phyloP scores from a whole-genome alignment of 768 basidiomycete species.

The Lactifluus rugatus region DNA sequence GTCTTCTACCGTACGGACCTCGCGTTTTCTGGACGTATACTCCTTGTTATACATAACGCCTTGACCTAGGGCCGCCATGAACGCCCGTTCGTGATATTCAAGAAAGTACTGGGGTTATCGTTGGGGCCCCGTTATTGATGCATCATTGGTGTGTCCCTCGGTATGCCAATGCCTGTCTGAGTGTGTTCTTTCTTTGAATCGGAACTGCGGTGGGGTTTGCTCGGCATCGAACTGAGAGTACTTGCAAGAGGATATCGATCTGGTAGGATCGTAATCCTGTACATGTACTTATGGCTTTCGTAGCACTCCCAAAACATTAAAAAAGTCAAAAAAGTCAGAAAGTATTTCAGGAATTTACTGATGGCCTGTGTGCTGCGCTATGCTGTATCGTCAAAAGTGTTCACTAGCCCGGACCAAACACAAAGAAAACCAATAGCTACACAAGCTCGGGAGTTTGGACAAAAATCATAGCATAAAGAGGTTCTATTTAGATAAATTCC shows the following conservation, averaged over 20 bases:
- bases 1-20: neutral
- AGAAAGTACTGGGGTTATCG: neutral
- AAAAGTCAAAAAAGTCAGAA: too few species aligned
- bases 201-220: neutral
- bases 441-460: too few species aligned
- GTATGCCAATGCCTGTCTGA: neutral
- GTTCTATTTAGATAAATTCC: too few species aligned
- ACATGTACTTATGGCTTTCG: too few species aligned
- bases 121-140: neutral
- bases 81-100: neutral
- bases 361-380: too few species aligned
- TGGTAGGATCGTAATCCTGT: too few species aligned
- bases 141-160: neutral
- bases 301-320: too few species aligned
- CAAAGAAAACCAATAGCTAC: too few species aligned
- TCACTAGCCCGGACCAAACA: too few species aligned
- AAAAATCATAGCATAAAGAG: too few species aligned
- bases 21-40: neutral
- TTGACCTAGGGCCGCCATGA: neutral
- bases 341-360: too few species aligned
- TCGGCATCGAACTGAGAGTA: neutral
- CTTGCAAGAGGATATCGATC: neutral
- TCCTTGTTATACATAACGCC: neutral
- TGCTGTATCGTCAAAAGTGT: too few species aligned
- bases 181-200: neutral